phyloP scores from a whole-genome alignment of 192 early-diverging fungal genomes.

The Coemansia erecta region DNA sequence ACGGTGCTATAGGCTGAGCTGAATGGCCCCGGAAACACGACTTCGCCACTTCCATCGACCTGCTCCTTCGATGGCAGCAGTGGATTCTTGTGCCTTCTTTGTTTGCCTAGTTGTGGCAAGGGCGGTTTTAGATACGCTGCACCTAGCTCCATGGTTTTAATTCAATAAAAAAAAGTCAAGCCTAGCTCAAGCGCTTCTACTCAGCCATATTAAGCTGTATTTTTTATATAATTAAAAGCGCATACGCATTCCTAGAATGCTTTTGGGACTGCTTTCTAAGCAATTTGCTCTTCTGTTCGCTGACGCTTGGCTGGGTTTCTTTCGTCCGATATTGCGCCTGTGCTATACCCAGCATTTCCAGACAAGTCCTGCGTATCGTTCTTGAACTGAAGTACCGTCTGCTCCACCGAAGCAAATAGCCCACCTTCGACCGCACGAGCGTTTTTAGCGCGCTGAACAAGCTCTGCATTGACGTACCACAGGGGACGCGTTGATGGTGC shows the following conservation, averaged over 20 bases:
- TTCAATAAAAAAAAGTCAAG: not conserved
- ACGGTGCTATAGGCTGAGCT: conserved; percentile 38
- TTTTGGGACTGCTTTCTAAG: no score
- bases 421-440: not conserved
- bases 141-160: not conserved
- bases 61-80: conserved; percentile 40
- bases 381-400: not conserved
- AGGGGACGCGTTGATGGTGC: conserved; percentile 23
- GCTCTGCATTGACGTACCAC: conserved; percentile 40
- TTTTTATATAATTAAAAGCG: no score
- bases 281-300: conserved; percentile 1
- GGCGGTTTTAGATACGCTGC: conserved; percentile 10
- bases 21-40: conserved; percentile 30
- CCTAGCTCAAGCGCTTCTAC: not conserved
- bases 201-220: not conserved
- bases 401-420: not conserved
- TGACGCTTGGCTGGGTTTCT: conserved; percentile 17
- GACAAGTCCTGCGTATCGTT: not conserved
- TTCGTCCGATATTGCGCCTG: not conserved
- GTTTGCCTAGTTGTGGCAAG: conserved; percentile 26
- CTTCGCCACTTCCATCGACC: conserved; percentile 8
- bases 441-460: conserved; percentile 15
- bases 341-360: no score
- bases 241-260: no score
- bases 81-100: conserved; percentile 27